Percentiles rank a stretch among this genome's conserved stretches.
phyloP scores from a whole-genome alignment of 1,139 yeast species.

The Geotrichum carabidarum region DNA sequence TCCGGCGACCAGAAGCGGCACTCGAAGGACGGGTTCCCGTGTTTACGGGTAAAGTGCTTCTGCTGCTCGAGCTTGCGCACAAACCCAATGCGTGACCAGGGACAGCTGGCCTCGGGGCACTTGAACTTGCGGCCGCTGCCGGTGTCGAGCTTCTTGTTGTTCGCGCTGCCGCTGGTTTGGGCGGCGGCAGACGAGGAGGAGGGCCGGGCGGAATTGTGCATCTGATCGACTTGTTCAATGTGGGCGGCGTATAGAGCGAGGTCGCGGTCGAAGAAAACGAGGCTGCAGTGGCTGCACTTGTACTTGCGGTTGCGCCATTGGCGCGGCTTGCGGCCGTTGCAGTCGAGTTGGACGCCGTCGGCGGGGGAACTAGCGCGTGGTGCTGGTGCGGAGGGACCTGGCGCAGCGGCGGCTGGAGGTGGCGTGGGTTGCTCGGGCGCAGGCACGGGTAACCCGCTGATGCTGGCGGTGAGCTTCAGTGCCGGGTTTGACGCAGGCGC shows the following conservation, averaged over 20 bases:
- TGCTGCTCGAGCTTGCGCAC: constrained; percentile 17
- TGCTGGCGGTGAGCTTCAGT: neutral
- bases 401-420: too few species aligned
- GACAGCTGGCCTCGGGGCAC: constrained; percentile 29
- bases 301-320: constrained; percentile 31
- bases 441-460: constrained; percentile 1
- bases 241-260: constrained; percentile 28
- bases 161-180: neutral
- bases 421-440: too few species aligned
- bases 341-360: constrained; percentile 21
- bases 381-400: neutral
- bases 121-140: constrained; percentile 29
- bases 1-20: constrained; percentile 32
- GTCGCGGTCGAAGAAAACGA: constrained; percentile 27
- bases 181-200: neutral
- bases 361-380: neutral
- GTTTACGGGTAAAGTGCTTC: constrained; percentile 26
- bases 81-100: constrained; percentile 28
- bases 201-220: constrained; percentile 15
- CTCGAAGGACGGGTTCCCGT: constrained; percentile 31
- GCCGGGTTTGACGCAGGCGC: neutral
- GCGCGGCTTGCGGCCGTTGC: constrained; percentile 31
- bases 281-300: constrained; percentile 31
- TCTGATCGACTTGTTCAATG: constrained; percentile 26
- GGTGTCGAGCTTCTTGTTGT: constrained; percentile 1